A percentile compares a stretch with the other conserved stretches of the same genome.
Conservation (phyloP, 2,329 filamentous ascomycete genomes). For the Trichoderma lentiforme region DNA sequence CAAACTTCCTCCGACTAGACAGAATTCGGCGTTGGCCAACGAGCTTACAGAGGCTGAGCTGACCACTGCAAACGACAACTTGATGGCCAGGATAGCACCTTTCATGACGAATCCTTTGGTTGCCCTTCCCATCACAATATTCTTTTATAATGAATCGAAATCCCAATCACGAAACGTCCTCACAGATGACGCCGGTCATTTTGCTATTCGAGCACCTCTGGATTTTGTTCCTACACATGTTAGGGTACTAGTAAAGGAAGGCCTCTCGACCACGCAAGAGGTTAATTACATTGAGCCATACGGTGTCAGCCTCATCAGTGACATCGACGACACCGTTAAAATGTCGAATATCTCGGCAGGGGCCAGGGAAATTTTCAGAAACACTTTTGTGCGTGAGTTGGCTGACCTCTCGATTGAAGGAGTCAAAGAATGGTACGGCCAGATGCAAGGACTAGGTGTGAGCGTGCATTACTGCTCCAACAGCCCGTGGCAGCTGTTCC, state of each 20-base stretch:
- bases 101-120: slow-evolving; percentile 84
- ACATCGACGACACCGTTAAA: slow-evolving; percentile 97
- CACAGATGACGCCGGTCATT: slow-evolving; percentile 89
- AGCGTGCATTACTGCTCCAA: slow-evolving; percentile 98
- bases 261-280: slow-evolving; percentile 75
- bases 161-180: slow-evolving; percentile 81
- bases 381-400: slow-evolving; percentile 88
- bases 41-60: slow-evolving; percentile 76
- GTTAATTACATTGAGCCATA: slow-evolving; percentile 72
- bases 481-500: slow-evolving; percentile 96
- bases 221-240: slow-evolving; percentile 91
- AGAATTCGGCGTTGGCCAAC: slow-evolving; percentile 36
- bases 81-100: slow-evolving; percentile 82
- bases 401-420: slow-evolving; percentile 79
- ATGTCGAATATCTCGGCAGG: slow-evolving; percentile 86
- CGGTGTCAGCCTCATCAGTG: slow-evolving; percentile 90
- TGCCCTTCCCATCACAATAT: slow-evolving; percentile 77
- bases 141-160: slow-evolving; percentile 85
- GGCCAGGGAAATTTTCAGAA: slow-evolving; percentile 91
- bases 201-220: slow-evolving; percentile 72
- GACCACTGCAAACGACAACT: slow-evolving; percentile 73
- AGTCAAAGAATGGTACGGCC: slow-evolving; percentile 84
- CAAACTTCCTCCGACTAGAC: slow-evolving; percentile 37
- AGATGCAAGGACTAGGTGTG: slow-evolving; percentile 75
- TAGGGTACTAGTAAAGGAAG: slow-evolving; percentile 79